These are phyloP conservation scores for Solanum stenotomum DNA, from an alignment of 257 asterid species.

Conservation along the genomic window DNA sequence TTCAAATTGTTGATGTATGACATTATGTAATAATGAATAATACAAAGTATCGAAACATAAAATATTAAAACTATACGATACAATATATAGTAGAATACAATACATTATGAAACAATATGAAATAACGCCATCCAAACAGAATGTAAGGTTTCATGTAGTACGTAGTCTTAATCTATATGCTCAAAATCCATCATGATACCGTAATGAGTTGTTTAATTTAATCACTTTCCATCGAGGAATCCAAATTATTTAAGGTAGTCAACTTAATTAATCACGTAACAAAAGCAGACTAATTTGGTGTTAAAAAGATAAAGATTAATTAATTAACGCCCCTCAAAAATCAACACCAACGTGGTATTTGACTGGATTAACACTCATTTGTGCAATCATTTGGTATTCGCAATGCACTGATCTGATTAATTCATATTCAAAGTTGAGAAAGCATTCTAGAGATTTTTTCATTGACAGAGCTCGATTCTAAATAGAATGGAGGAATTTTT, in stretches of 20 bases:
- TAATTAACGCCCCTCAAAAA: neutral
- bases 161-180: slow-evolving; percentile 3
- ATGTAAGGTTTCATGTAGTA: slow-evolving; percentile 12
- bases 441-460: neutral
- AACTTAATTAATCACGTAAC: neutral
- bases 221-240: neutral
- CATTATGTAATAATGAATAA: too few relatives aligned
- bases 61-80: neutral
- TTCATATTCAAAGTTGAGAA: neutral
- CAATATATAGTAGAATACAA: neutral
- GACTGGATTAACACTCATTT: neutral
- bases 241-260: neutral
- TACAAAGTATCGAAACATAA: neutral
- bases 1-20: neutral
- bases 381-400: neutral
- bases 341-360: neutral
- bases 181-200: slow-evolving; percentile 12
- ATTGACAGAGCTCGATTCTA: neutral
- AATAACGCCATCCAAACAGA: neutral
- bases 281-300: neutral
- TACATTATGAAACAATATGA: neutral
- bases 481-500: neutral
- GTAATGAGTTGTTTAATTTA: slow-evolving; percentile 3
- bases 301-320: neutral
- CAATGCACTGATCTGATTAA: neutral